Percentiles rank a stretch among this genome's conserved stretches.
phyloP scores from a whole-genome alignment of 805 yeast genomes.

The Schizosaccharomyces lindneri region DNA sequence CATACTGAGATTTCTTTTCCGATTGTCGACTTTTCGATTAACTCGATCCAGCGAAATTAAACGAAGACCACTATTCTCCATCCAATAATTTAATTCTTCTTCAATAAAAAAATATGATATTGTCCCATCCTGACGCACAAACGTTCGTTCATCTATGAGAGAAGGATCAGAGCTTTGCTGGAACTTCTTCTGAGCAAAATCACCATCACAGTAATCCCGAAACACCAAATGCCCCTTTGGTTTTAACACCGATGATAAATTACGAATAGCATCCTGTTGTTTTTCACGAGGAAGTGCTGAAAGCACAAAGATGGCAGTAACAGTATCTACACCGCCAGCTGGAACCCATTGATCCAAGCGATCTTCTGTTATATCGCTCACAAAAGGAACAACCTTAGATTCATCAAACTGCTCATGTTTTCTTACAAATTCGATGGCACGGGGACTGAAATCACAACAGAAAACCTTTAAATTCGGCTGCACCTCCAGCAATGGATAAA shows the following conservation, averaged over 20 bases:
- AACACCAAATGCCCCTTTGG: neutral
- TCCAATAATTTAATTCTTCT: neutral
- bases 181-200: neutral
- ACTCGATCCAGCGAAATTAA: neutral
- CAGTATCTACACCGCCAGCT: neutral
- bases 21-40: neutral
- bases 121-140: constrained; percentile 3
- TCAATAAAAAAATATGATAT: neutral
- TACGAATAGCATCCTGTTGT: neutral
- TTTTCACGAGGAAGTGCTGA: neutral
- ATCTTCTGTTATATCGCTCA: neutral
- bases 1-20: neutral
- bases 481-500: neutral
- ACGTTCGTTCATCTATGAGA: neutral
- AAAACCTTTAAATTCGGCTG: neutral
- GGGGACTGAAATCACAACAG: neutral
- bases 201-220: constrained; percentile 1
- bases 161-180: neutral
- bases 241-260: neutral
- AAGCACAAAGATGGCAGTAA: neutral
- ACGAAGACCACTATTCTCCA: neutral
- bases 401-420: neutral
- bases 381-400: neutral
- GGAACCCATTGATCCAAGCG: neutral
- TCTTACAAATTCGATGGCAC: neutral